Evolutionary conservation across 345 rosid species (phyloP).

Genomic region (Gynandropsis gynandra): DNA sequence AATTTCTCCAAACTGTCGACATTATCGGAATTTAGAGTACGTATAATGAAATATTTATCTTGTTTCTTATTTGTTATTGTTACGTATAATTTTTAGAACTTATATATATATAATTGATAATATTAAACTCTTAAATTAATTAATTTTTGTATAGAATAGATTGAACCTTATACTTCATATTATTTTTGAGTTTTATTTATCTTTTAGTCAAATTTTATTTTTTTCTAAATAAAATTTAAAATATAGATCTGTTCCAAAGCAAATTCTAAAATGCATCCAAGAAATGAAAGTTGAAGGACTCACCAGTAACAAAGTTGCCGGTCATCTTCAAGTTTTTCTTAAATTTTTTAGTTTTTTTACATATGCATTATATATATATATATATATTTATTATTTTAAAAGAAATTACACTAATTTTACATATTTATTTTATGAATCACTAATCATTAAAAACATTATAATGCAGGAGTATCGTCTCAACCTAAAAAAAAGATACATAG

Average conservation of each 20-base stretch:
- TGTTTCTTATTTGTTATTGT: too few species aligned
- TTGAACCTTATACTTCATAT: not conserved
- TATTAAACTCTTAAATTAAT: too few species aligned
- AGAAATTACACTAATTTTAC: not conserved
- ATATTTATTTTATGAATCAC: not conserved
- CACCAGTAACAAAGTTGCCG: conserved; percentile 15
- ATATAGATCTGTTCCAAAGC: conserved; percentile 18
- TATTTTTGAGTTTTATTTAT: not conserved
- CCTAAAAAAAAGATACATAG: too few species aligned
- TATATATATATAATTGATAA: too few species aligned
- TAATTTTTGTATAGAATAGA: too few species aligned
- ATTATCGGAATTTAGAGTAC: conserved; percentile 2
- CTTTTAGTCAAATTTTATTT: not conserved
- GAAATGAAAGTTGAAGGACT: conserved; percentile 13
- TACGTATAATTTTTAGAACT: too few species aligned
- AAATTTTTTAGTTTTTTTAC: not conserved
- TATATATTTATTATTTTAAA: not conserved
- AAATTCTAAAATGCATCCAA: conserved; percentile 20
- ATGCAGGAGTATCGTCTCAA: too few species aligned
- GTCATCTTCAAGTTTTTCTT: conserved; percentile 24
- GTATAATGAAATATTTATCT: conserved; percentile 1
- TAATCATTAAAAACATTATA: too few species aligned
- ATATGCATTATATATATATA: too few species aligned
- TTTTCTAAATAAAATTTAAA: not conserved
- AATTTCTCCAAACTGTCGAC: conserved; percentile 8